Base-by-base conservation (phyloP, 2,329 filamentous ascomycete species). In the Stachybotrys elegans region DNA sequence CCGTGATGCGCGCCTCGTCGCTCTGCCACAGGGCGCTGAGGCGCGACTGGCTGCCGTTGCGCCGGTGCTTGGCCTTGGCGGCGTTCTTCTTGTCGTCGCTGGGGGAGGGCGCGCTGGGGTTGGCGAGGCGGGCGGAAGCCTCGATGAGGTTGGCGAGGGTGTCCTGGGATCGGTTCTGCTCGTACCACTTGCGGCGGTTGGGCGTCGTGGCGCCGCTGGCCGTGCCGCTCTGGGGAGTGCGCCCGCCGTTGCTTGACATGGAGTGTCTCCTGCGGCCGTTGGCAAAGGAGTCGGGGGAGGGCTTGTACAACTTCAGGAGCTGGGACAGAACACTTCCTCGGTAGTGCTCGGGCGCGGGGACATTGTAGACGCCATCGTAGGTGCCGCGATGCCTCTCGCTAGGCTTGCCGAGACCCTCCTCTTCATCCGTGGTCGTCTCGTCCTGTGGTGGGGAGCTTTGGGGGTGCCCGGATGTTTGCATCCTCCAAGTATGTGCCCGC, bases 161-260 rank as follows among this genome's bases (percentile, higher is more conserved):
- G 20, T 73, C 71, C 35, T 66, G 63, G 2, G 71, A 73, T 6
- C 63, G 65, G 48, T 71, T 69, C 52, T 71, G 65, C 40, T 73
- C 67, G 51, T 74, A 74, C 71, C 71, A 74, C 45, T 73, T 74
- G 47, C 59, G 64, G 35, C 63, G 60, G 29, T 56, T 71, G 6
- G 71, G 71, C 4, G 70, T 73, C 3, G 62, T 58, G 2, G 63
- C 59, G 5, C 71, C 71, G 2, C 60, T 62, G 4, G 47, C 54
- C 1, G 65, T 63, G 17, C 58, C 60, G 8, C 14, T 16, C n/a
- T n/a, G n/a, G 12, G 65, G 60, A 2, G 66, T 68, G 5, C 57
- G 60, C 11, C 48, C 57, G 20, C 54, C 56, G 34, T 58, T 52
- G 3, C 60, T 59, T 21, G 60, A 62, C 20, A 48, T 51, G 32